Conservation (phyloP, 352 stramenopile species). For the Pythium aphanidermatum region DNA sequence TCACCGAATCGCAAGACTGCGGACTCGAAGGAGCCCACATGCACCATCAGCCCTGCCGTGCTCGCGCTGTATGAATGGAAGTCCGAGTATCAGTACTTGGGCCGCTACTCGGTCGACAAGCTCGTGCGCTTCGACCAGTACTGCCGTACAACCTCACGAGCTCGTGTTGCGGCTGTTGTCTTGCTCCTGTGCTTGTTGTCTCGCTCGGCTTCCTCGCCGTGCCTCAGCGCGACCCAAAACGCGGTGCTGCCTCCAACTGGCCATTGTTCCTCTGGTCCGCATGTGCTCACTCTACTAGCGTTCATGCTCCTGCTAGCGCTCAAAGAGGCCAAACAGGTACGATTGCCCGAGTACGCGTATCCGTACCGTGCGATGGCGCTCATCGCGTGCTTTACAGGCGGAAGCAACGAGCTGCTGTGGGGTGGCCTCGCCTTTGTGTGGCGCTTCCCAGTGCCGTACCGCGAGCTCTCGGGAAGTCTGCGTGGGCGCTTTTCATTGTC, state of each 20-base stretch:
- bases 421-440: too few relatives aligned
- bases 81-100: neutral
- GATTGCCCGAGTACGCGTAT: too few relatives aligned
- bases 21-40: too few relatives aligned
- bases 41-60: neutral
- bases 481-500: too few relatives aligned
- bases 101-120: slow-evolving; percentile 15
- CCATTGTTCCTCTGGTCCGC: neutral
- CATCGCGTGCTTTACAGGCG: too few relatives aligned
- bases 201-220: slow-evolving; percentile 1
- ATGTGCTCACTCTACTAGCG: slow-evolving; percentile 4
- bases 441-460: too few relatives aligned
- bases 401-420: too few relatives aligned
- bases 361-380: too few relatives aligned
- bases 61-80: slow-evolving; percentile 2
- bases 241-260: slow-evolving; percentile 1
- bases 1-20: too few relatives aligned
- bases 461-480: too few relatives aligned
- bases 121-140: slow-evolving; percentile 13
- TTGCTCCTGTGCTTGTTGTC: neutral
- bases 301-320: neutral
- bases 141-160: neutral
- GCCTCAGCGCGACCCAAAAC: slow-evolving; percentile 1
- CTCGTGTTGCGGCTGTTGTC: slow-evolving; percentile 3
- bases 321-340: too few relatives aligned